Evolutionary conservation across 495 filamentous ascomycete species (phyloP), one percentile per base, ranked within the genome.

Genomic region (Penicillium pancosmium): DNA sequence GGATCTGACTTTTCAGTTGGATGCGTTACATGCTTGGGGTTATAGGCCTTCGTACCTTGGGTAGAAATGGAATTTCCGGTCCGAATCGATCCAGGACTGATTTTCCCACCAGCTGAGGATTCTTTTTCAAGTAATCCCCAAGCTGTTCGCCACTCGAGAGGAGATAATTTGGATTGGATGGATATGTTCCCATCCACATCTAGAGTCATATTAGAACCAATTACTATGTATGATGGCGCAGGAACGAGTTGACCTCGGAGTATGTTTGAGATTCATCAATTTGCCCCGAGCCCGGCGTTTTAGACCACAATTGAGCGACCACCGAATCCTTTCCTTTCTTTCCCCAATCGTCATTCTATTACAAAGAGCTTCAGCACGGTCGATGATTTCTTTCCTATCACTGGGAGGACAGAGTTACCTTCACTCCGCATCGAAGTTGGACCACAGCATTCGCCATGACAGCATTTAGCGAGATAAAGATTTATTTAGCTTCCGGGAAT

Each of bases 141-240:
- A 95, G 79, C 4, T 81, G 78, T 56, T 90, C 83, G 9, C 85
- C 87, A 0, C 82, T 87, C 2, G 77, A 70, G 3, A 90, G 67
- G 11, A 88, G 75, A 48, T 81, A 82, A 2, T 87, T 87, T 0
- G 88, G 89, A 38, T 86, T 84, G 18, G 82, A 83, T 0, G 90
- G 90, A 59, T 93, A 91, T 40, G 90, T 90, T 4, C 90, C 89
- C 77, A 93, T 86, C 91, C 90, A 92, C 80, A 91, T 88, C 77
- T 88, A 43, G 5, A 44, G 16, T 12, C 16, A 7, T 11, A 7
- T 35, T 25, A 50, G 21, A 12, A 41, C 13, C 19, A 5, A 34
- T 34, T 23, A 4, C 27, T 23, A 4, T 36, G n/a, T 25, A 16
- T 27, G 0, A 1, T 38, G 50, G 13, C 16, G 18, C 12, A 12